Evolutionary conservation across 169 alveolate genomes (phyloP), one percentile per base, ranked within the genome.

Genomic region (Theileria orientalis): DNA sequence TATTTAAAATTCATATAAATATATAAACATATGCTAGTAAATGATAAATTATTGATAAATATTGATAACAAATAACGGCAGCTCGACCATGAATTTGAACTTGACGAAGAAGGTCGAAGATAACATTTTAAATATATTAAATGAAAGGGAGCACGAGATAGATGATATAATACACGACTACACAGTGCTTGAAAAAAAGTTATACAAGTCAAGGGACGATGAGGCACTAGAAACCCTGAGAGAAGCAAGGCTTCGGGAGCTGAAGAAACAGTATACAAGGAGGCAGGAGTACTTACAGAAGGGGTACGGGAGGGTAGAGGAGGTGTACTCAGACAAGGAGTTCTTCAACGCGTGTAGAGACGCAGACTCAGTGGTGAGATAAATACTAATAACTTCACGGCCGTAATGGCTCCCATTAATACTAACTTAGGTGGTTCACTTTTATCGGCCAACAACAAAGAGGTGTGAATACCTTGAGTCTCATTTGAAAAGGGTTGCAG

Each of bases 391-490:
- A 2, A 29, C 37, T 19, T 32, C n/a, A 32, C 21, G 8, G 44
- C 21, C n/a, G 29, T n/a, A 0, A 49, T 13, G 47, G 27, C 21
- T 23, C 19, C 29, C 27, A 25, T 6, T 40, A 16, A 42, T 19
- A 40, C 14, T 27, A 16, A 2, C 30, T 49, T 67, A 82, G 89
- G 89, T 82, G 60, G 85, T 74, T 30, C 94, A 89, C 76, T 89
- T 89, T 75, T 89, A 84, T 69, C 72, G 94, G 61, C 90, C 86
- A 40, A 85, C 91, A 32, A 89, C 94, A n/a, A 73, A 74, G 67
- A 80, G 94, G 64, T 89, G 90, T 44, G 76, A 76, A 72, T 82
- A 89, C 60, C 41, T 89, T 21, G 94, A 89, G 37, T 69, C 74
- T 2, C 83, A 84, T 67, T 63, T 89, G 75, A 70, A 64, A 47